Base-by-base conservation (phyloP, 768 basidiomycete species). In the Wakefieldia striispora region DNA sequence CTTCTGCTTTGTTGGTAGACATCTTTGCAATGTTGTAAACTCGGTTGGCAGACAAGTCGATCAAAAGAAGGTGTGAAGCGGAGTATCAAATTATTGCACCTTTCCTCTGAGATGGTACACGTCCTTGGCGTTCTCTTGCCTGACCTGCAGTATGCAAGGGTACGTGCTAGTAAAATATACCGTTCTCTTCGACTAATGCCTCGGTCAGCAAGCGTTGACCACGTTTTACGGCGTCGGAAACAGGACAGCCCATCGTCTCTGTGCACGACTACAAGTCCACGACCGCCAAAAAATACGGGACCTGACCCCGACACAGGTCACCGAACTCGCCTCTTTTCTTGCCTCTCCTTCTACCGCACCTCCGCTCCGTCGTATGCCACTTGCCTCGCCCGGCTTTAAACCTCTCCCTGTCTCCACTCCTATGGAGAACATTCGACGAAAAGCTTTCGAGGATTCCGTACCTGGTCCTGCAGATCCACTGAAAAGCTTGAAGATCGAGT, bases 231-330 rank as follows among this genome's bases (percentile, higher is more conserved):
- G 97, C 20, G 76, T 99, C 61, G 90, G 89, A 6, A 79, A 76
- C 59, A 72, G 77, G 53, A 88, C 82, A 14, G 82, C 95, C 9
- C 78, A 81, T 49, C 84, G 87, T 24, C 77, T 99, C 27, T 93
- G 95, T 63, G 91, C 95, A 10, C 86, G 97, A 52, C 82, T 97
- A 39, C 88, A 90, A 63, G 91, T 99, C 45, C 94, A 97, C 70
- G 84, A 91, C 75, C 77, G 77, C 54, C 83, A 86, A 71, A 83
- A 80, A 68, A 83, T 99, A 56, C 80, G 79, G 42, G 81, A 91
- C 65, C 77, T 99, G 27, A 84, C 91, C 23, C 85, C 93, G 26
- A 75, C 81, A 31, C 97, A 99, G 78, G 75, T 95, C 43, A 97
- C 93, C 13, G 80, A 87, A 14, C 79, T 99, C n/a, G 87, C 94